Evolutionary conservation across 2,329 filamentous ascomycete species (phyloP), one percentile per base, ranked within the genome.

Genomic region (Aureobasidium sp.): DNA sequence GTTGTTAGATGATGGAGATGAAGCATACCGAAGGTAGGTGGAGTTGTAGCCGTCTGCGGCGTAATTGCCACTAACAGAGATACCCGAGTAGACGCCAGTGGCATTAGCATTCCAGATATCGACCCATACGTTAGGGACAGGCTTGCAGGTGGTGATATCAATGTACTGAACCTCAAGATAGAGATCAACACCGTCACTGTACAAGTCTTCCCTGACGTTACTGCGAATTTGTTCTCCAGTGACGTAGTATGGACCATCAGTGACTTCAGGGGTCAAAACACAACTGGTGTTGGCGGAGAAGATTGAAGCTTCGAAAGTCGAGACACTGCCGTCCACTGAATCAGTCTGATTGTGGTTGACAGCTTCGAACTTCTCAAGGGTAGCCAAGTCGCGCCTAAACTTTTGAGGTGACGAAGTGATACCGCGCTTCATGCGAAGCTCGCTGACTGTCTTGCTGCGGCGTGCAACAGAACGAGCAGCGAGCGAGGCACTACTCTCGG

Each of bases 71-170:
- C 66, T 70, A 40, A 72, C 70, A 29, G 75, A 69, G 27, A 83
- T 75, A 62, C 82, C 81, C 10, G 76, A 79, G 73, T 84, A 84
- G 31, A 82, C 79, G 38, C 82, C 81, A 3, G 81, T 82, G 20
- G 81, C 71, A 69, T 84, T 84, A 73, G 78, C 79, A 68, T 83
- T 77, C 82, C 82, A 84, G 38, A 81, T 73, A 66, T 84, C 81
- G 11, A 83, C 67, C 67, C 78, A 77, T n/a, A 81, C 74, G 38
- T 75, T 69, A 4, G 65, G 38, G 6, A 77, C 74, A 2, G 83
- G 74, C 63, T 78, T 71, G 72, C 81, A 84, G 51, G 78, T 82
- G 29, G 77, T 73, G 36, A 79, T 76, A 60, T 83, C 76, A 40
- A 79, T 75, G 67, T 84, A 77, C 67, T 84, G 80, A 58, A 81